Conservation (phyloP, 1,139 yeast species). For the Debaryomyces fabryi region DNA sequence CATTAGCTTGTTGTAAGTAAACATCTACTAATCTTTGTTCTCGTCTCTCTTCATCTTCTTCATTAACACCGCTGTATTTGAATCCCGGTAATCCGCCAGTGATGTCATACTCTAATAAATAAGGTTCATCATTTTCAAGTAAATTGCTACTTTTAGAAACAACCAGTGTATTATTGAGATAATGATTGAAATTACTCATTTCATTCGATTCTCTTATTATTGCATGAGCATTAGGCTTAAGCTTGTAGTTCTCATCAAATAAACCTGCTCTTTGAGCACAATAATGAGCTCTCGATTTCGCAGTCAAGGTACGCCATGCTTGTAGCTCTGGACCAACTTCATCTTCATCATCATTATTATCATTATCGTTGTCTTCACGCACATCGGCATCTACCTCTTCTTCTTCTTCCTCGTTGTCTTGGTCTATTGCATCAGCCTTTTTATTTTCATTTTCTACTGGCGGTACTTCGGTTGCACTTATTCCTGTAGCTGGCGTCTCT, state of each 20-base stretch:
- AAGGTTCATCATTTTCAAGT: constrained; percentile 65
- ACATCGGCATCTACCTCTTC: constrained; percentile 29
- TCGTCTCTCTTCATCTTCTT: constrained; percentile 44
- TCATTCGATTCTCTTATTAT: constrained; percentile 60
- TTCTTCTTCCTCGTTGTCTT: constrained; percentile 28
- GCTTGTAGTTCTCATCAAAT: constrained; percentile 56
- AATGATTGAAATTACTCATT: constrained; percentile 57
- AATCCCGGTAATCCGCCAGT: constrained; percentile 79
- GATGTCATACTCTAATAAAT: constrained; percentile 81
- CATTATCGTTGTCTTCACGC: constrained; percentile 26
- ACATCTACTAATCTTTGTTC: constrained; percentile 54
- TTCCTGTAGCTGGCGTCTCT: constrained; percentile 17
- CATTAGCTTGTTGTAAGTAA: constrained; percentile 33
- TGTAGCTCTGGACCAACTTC: constrained; percentile 67
- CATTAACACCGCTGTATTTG: constrained; percentile 52
- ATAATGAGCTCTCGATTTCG: constrained; percentile 76
- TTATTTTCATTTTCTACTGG: constrained; percentile 10
- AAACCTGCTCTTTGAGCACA: constrained; percentile 70
- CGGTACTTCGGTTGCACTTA: constrained; percentile 10
- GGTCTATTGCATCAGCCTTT: constrained; percentile 29
- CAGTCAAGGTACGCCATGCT: constrained; percentile 80
- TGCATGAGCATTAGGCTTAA: constrained; percentile 73
- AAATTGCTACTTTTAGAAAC: constrained; percentile 46
- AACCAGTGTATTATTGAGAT: constrained; percentile 46
- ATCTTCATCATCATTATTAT: constrained; percentile 52